Evolutionary conservation across 2,329 filamentous ascomycete genomes (phyloP).

Genomic region (Ascochyta koolunga): DNA sequence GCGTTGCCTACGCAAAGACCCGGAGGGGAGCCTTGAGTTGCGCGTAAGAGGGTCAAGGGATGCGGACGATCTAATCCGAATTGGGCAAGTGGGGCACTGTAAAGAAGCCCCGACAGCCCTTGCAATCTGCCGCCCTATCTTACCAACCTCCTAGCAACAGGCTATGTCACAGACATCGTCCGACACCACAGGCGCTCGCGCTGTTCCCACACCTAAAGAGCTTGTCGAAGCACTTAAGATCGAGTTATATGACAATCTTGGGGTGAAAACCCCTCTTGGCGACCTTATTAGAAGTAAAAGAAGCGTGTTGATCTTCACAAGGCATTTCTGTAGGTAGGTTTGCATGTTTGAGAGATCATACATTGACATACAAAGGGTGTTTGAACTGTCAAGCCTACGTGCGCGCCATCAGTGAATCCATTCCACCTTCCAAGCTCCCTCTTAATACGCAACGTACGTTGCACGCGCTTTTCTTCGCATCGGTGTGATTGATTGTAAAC

Average conservation of each 20-base stretch:
- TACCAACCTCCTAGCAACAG: too few species aligned
- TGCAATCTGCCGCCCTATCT: too few species aligned
- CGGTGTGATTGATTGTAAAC: background rate
- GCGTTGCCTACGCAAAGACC: too few species aligned
- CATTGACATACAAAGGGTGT: slow-evolving; percentile 21
- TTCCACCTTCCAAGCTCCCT: slow-evolving; percentile 28
- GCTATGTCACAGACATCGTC: background rate
- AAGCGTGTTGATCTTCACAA: slow-evolving; percentile 26
- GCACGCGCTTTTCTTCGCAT: too few species aligned
- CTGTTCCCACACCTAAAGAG: slow-evolving; percentile 3
- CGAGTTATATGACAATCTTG: slow-evolving; percentile 26
- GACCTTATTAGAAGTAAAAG: slow-evolving; percentile 23
- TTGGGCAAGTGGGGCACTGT: too few species aligned
- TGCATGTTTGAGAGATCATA: background rate
- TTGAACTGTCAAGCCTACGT: slow-evolving; percentile 35
- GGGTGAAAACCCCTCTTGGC: slow-evolving; percentile 19
- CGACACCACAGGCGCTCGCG: background rate
- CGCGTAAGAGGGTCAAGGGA: too few species aligned
- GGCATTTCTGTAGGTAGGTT: slow-evolving; percentile 28
- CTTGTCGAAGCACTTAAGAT: slow-evolving; percentile 20
- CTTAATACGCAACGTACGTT: slow-evolving; percentile 25
- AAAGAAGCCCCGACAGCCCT: too few species aligned
- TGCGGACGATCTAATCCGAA: too few species aligned
- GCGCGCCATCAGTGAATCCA: slow-evolving; percentile 22
- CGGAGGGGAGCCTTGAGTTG: too few species aligned